Base-by-base conservation (phyloP, 192 early-diverging fungal genomes). In the Lobosporangium transversale region DNA sequence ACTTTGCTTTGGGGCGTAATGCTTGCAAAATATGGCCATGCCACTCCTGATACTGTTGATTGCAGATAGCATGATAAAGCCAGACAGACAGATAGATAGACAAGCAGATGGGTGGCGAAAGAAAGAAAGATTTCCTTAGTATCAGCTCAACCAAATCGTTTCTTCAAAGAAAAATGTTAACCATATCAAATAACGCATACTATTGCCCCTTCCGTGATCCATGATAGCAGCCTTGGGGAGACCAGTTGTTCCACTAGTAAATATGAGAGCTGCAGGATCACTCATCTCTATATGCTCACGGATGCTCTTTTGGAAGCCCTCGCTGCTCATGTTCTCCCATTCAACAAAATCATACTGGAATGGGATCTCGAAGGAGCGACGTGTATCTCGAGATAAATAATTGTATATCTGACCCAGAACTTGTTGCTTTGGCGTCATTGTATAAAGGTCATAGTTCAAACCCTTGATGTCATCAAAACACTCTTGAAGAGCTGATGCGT, bases 171-270 rank as follows among this genome's bases (percentile, higher is more conserved):
- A n/a, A n/a, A n/a, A n/a, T n/a, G n/a, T n/a, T n/a, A n/a, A n/a
- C n/a, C n/a, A n/a, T n/a, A n/a, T n/a, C n/a, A n/a, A n/a, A n/a
- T n/a, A n/a, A n/a, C n/a, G 55, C 54, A 61, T 40, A 73, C 64
- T 51, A 53, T 35, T 73, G 54, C 66, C 75, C 30, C 86, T 78
- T 21, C 68, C 71, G 50, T 89, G 84, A 52, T 80, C 76, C 65
- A 86, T 79, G 36, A 81, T 53, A 15, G 85, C 84, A 30, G 86
- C 84, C 59, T 90, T 90, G 29, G 88, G 88, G 27, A 86, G 62
- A 8, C 89, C 89, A 1, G 88, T 89, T 8, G 88, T 90, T 18
- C 89, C 89, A 58, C 82, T 84, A 26, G 78, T 79, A 50, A 54
- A 80, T 32, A 88, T 82, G 43, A 86, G 56, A 15, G 79, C 60